Percentiles rank a stretch among this genome's conserved stretches.
Evolutionary conservation across 495 filamentous ascomycete genomes (phyloP).

Genomic region (Neurospora sp.): DNA sequence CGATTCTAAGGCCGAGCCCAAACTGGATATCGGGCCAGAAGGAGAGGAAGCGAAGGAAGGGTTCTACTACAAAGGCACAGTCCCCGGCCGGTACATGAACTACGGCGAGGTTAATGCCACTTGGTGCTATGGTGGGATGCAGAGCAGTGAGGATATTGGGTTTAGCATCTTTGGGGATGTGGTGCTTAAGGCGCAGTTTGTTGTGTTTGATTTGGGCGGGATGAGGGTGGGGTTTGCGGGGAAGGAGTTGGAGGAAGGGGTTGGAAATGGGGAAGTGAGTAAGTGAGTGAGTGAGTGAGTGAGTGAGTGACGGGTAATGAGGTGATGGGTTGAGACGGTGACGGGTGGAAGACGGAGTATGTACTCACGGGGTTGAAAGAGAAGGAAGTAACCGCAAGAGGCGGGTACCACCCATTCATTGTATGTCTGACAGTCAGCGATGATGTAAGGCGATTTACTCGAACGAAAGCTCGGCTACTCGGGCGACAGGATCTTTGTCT

Average conservation of each 20-base stretch:
- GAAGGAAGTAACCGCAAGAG: not conserved
- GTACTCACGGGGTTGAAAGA: not conserved
- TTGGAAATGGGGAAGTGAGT: not conserved
- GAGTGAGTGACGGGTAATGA: not conserved
- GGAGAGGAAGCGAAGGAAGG: conserved; percentile 34
- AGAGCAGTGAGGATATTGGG: conserved; percentile 48
- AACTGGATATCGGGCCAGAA: not conserved
- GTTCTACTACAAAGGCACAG: conserved; percentile 8
- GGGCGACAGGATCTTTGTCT: not conserved
- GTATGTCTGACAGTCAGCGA: not conserved
- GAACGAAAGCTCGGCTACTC: not conserved
- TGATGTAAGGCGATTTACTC: no score
- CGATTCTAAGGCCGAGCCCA: not conserved
- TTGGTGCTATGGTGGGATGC: conserved; percentile 51
- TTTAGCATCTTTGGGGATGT: conserved; percentile 66
- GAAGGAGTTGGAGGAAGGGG: conserved; percentile 14
- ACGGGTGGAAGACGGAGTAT: not conserved
- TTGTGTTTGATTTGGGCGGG: conserved; percentile 48
- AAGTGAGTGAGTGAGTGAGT: not conserved
- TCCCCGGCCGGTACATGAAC: conserved; percentile 35
- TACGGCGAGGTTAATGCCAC: conserved; percentile 32
- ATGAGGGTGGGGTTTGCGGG: conserved; percentile 47
- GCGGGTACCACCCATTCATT: not conserved
- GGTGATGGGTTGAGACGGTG: not conserved
- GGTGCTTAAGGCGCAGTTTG: conserved; percentile 64